Evolutionary conservation across 2,329 filamentous ascomycete species (phyloP), one percentile per base, ranked within the genome.

Genomic region (Fusarium zealandicum): DNA sequence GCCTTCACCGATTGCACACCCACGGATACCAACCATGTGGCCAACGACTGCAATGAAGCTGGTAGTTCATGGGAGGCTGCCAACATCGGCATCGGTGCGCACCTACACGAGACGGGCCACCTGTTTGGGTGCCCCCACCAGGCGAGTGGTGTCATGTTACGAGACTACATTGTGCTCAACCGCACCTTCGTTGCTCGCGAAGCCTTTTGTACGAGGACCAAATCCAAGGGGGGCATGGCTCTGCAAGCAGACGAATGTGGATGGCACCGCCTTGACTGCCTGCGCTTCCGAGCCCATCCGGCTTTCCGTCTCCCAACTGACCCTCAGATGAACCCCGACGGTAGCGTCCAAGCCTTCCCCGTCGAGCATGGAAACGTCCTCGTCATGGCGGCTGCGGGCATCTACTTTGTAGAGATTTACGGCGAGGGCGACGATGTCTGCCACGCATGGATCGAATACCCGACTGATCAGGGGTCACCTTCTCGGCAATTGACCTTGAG

Each of bases 31-130:
- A 83, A 85, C 32, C 83, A 84, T 65, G 86, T 96, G 31, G 89
- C 90, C 13, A 96, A 97, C 67, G 91, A 96, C 70, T 91, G 87
- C 72, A 89, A 90, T 64, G 90, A 96, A 63, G 88, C 88, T 6
- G 93, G 93, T 18, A 96, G 90, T 70, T 95, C 87, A 39, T 98
- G 93, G 93, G 93, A 98, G 72, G 87, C 92, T n/a, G 92, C 91
- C 20, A 96, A 93, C 65, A 89, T 96, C 56, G 93, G 93, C 25
- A 96, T 98, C 61, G 93, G 93, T 7, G 93, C 92, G 9, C 93
- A 98, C 73, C 75, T 98, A 40, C 93, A 96, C 72, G 92, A 97
- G 74, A 89, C 89, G 1, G 93, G 93, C 4, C 93, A 96, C 75
- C 75, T 96, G 17, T 90, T 98, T 63, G 93, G 93, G 42, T 96